Evolutionary conservation across 257 asterid species (phyloP), one percentile per base, ranked within the genome.

Genomic region (Mitragyna speciosa): DNA sequence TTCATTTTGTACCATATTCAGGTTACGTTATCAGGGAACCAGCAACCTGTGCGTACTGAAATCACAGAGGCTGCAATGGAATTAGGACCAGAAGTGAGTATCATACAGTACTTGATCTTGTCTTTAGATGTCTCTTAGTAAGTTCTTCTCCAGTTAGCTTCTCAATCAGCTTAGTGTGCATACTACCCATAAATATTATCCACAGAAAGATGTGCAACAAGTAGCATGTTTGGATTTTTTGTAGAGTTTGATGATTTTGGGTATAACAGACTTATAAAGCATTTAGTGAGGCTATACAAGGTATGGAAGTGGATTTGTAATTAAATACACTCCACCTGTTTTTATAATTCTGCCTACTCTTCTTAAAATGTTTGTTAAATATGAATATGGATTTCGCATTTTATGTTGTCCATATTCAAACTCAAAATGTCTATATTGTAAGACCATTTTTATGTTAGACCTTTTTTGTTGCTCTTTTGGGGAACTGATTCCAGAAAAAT

Each of bases 51-150:
- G 70, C 93, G 98, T 64, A 92, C 95, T 78, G 98, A 95, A 86
- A 95, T 93, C 80, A 95, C 99, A 0, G 97, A 95, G 76, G 98
- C 97, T 81, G 99, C 99, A 76, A 95, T 95, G 98, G 97, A 88
- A 81, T 86, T 93, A 80, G 99, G 98, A 56, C 70, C 97, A 28
- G 98, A 91, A 84, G 97, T 90, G 79, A 91, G 98, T 85, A 24
- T 36, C 52, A 59, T 66, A 24, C 48, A 58, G 70, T 61, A 73
- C 78, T 61, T 71, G 20, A 36, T 47, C 68, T 69, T 72, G 64
- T 45, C 63, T 56, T 41, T 30, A n/a, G 43, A 52, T 74, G 41
- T n/a, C 54, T 78, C 51, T 63, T 14, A 24, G 41, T 24, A 63
- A 30, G 10, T 28, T 79, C n/a, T 48, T 56, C 56, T 47, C 74